A percentile compares a stretch with the other conserved stretches of the same genome.
phyloP scores from a whole-genome alignment of 2,329 filamentous ascomycete species.

The Colletotrichum sp. region DNA sequence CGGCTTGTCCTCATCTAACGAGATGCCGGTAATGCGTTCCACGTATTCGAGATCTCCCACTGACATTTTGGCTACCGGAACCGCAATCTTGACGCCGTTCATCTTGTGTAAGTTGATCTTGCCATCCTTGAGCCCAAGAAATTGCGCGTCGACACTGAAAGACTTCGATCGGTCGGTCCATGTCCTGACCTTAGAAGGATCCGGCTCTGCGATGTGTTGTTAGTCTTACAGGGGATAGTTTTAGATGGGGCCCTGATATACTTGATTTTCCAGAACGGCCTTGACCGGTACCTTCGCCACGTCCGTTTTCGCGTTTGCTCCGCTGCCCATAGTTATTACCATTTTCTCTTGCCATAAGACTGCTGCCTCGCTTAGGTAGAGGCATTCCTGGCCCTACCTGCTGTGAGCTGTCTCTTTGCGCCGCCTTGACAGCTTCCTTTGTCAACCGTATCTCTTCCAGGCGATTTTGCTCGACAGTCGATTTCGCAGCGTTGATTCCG shows the following conservation, averaged over 20 bases:
- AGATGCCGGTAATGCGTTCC: slow-evolving; percentile 84
- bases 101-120: slow-evolving; percentile 98
- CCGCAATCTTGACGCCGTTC: slow-evolving; percentile 98
- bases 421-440: slow-evolving; percentile 75
- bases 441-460: slow-evolving; percentile 84
- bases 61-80: slow-evolving; percentile 95
- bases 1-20: slow-evolving; percentile 93
- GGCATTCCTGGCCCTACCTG: slow-evolving; percentile 78
- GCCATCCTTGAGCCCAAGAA: slow-evolving; percentile 90
- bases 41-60: slow-evolving; percentile 94
- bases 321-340: slow-evolving; percentile 74
- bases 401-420: slow-evolving; percentile 56
- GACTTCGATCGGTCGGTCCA: slow-evolving; percentile 97
- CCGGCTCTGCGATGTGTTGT: slow-evolving; percentile 69
- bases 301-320: slow-evolving; percentile 71
- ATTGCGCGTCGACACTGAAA: slow-evolving; percentile 97
- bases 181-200: slow-evolving; percentile 80
- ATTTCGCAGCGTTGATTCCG: slow-evolving; percentile 59
- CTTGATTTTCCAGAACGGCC: slow-evolving; percentile 56
- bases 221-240: neutral
- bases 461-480: slow-evolving; percentile 77
- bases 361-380: slow-evolving; percentile 81
- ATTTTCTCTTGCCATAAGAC: slow-evolving; percentile 70
- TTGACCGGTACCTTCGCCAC: slow-evolving; percentile 57
- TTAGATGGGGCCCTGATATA: slow-evolving; percentile 49